phyloP scores from a whole-genome alignment of 371 early-diverging fungal species.

The Capillidium heterosporum region DNA sequence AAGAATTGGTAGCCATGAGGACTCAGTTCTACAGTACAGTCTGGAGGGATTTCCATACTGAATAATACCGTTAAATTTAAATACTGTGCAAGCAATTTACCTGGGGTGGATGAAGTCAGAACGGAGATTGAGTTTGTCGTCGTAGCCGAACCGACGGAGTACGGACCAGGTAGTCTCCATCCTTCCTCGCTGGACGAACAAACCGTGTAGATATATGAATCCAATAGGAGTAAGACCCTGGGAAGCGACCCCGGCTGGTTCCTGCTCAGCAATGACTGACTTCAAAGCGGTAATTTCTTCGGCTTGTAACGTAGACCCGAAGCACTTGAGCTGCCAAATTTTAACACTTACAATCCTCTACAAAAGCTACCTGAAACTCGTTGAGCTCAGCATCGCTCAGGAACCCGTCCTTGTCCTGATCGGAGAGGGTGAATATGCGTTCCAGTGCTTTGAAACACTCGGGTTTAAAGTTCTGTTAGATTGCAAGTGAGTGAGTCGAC shows the following conservation, averaged over 20 bases:
- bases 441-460: constrained; percentile 76
- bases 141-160: constrained; percentile 85
- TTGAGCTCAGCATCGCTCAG: constrained; percentile 86
- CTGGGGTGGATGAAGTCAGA: constrained; percentile 44
- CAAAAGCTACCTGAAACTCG: constrained; percentile 64
- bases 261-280: constrained; percentile 72
- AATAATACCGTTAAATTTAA: background rate
- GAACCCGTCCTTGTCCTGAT: constrained; percentile 76
- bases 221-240: constrained; percentile 72
- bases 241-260: constrained; percentile 68
- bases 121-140: constrained; percentile 70
- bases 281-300: constrained; percentile 91
- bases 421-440: constrained; percentile 86
- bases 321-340: constrained; percentile 63
- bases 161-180: constrained; percentile 97
- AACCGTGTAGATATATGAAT: constrained; percentile 77
- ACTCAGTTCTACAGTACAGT: constrained; percentile 83
- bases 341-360: background rate
- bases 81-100: constrained; percentile 2
- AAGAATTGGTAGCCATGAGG: constrained; percentile 88
- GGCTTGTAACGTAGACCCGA: constrained; percentile 78
- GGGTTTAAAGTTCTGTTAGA: constrained; percentile 48
- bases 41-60: constrained; percentile 69
- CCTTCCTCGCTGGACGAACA: constrained; percentile 90
- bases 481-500: too few relatives aligned